Percentiles rank a stretch among this genome's conserved stretches.
phyloP scores from a whole-genome alignment of 352 stramenopile genomes.

The Blastocystis sp. region DNA sequence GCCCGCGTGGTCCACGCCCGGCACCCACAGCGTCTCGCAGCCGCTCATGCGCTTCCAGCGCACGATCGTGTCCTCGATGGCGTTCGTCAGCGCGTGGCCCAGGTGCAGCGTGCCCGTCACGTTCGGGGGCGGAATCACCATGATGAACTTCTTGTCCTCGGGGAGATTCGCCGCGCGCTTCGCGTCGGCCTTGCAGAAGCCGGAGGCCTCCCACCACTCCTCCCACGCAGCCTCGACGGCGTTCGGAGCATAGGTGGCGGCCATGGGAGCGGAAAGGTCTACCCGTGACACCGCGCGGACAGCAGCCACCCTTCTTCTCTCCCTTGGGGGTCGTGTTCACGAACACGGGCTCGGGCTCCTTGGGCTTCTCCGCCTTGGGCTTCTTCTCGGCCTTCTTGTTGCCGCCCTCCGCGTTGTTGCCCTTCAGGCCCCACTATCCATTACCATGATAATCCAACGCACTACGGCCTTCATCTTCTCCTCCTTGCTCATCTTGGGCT shows the following conservation, averaged over 20 bases:
- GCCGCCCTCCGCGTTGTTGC: constrained; percentile 78
- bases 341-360: constrained; percentile 75
- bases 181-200: constrained; percentile 89
- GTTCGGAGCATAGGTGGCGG: constrained; percentile 87
- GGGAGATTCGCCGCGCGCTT: constrained; percentile 78
- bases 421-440: constrained; percentile 67
- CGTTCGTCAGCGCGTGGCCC: constrained; percentile 90
- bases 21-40: constrained; percentile 90
- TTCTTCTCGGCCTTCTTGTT: constrained; percentile 82
- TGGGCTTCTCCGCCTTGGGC: constrained; percentile 76
- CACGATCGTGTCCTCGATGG: constrained; percentile 93
- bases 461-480: constrained; percentile 72
- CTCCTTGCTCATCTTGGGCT: constrained; percentile 77
- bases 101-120: constrained; percentile 94
- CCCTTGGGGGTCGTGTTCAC: constrained; percentile 88
- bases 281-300: constrained; percentile 3
- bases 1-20: constrained; percentile 92
- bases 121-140: constrained; percentile 96
- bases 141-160: constrained; percentile 89
- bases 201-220: constrained; percentile 92
- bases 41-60: constrained; percentile 90
- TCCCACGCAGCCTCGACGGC: constrained; percentile 96
- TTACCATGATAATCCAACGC: constrained; percentile 73
- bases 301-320: constrained; percentile 81
- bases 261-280: constrained; percentile 83